Conservation (phyloP, 2,329 filamentous ascomycete species). For the Aspergillus jensenii region DNA sequence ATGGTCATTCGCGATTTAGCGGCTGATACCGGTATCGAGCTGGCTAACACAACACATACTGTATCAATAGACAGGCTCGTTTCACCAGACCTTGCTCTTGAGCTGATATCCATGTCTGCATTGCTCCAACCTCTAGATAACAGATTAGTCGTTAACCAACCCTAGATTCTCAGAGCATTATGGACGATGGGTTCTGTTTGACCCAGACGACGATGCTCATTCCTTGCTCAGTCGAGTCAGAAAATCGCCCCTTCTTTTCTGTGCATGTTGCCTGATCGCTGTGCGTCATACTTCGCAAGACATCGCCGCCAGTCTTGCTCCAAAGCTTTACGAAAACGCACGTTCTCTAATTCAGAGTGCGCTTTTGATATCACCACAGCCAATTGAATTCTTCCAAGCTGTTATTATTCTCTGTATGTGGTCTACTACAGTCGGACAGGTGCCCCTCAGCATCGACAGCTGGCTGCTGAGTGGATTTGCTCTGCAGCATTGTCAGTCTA, state of each 20-base stretch:
- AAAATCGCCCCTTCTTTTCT: conserved; percentile 40
- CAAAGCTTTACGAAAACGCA: conserved; percentile 39
- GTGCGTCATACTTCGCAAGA: conserved; percentile 43
- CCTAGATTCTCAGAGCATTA: conserved; percentile 42
- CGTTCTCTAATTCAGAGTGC: conserved; percentile 22
- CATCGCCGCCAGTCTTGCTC: conserved; percentile 37
- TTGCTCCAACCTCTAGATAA: not conserved
- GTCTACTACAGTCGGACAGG: conserved; percentile 48
- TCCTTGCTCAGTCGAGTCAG: conserved; percentile 33
- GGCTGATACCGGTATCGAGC: conserved; percentile 3
- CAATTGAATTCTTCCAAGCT: conserved; percentile 47
- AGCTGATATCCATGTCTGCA: conserved; percentile 1
- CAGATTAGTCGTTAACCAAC: not conserved
- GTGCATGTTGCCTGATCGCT: conserved; percentile 43
- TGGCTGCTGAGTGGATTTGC: conserved; percentile 48
- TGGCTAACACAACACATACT: not conserved
- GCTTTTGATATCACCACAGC: conserved; percentile 40
- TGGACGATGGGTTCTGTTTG: conserved; percentile 44
- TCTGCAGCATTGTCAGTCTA: conserved; percentile 43
- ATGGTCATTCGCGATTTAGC: conserved; percentile 8
- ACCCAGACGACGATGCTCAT: conserved; percentile 24
- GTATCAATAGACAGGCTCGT: not conserved
- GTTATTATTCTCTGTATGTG: conserved; percentile 45
- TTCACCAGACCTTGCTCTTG: not conserved
- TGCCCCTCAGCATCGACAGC: conserved; percentile 46